Evolutionary conservation across 768 basidiomycete genomes (phyloP).

Genomic region (Leucogyrophana mollusca): DNA sequence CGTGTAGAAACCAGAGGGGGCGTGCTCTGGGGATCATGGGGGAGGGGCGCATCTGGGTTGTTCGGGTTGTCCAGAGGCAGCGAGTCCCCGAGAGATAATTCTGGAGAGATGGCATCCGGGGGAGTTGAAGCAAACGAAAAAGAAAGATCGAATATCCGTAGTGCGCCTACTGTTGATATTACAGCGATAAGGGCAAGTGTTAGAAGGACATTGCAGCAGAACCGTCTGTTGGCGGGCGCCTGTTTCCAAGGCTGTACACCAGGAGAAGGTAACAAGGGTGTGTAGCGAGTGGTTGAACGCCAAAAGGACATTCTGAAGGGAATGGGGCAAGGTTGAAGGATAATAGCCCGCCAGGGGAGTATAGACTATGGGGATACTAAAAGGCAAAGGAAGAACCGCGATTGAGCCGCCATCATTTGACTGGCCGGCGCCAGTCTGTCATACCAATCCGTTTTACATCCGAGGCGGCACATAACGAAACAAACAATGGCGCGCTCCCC

Average conservation of each 20-base stretch:
- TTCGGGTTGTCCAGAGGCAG: not conserved
- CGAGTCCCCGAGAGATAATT: slow-evolving; percentile 1
- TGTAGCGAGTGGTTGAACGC: slow-evolving; percentile 10
- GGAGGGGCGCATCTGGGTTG: not conserved
- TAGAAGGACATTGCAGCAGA: slow-evolving; percentile 7
- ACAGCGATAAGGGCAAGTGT: slow-evolving; percentile 3
- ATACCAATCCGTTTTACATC: too few species aligned
- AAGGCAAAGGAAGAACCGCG: not conserved
- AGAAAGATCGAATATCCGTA: slow-evolving; percentile 11
- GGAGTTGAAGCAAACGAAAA: slow-evolving; percentile 4
- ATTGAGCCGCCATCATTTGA: not conserved
- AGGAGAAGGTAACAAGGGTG: slow-evolving; percentile 10
- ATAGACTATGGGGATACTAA: slow-evolving; percentile 1
- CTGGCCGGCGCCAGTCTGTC: too few species aligned
- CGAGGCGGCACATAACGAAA: not conserved
- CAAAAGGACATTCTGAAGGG: slow-evolving; percentile 11
- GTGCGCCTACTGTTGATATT: slow-evolving; percentile 9
- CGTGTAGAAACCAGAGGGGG: not conserved
- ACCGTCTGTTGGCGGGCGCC: slow-evolving; percentile 5
- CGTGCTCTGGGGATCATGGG: not conserved
- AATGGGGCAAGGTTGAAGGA: not conserved
- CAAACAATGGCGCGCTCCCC: too few species aligned
- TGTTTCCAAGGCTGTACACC: slow-evolving; percentile 3
- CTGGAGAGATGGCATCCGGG: slow-evolving; percentile 2
- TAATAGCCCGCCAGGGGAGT: slow-evolving; percentile 9